Conservation (phyloP, 441 rosid genomes). For the Populus hybrid region DNA sequence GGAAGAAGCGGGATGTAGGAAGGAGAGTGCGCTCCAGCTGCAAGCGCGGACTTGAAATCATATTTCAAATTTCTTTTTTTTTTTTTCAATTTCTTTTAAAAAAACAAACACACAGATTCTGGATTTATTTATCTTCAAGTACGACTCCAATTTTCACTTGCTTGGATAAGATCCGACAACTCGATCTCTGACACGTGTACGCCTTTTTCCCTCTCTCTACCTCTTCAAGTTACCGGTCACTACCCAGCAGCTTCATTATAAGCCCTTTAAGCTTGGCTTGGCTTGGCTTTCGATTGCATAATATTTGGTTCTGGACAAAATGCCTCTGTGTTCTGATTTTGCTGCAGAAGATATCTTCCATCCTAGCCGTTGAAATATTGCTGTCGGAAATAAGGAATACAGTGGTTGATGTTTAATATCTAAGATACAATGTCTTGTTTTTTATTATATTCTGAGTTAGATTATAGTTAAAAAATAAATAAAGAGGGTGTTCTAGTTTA, state of each 20-base stretch:
- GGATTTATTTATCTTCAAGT: not conserved
- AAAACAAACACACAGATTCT: not conserved
- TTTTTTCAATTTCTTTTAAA: not conserved
- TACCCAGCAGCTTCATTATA: too few species aligned
- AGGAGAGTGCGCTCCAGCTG: constrained; percentile 44
- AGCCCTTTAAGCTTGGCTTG: constrained; percentile 3
- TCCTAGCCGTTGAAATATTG: constrained; percentile 14
- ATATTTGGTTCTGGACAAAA: not conserved
- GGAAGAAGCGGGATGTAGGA: constrained; percentile 20
- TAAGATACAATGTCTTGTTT: not conserved
- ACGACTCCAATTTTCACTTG: constrained; percentile 5
- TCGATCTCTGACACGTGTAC: constrained; percentile 42
- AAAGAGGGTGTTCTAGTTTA: too few species aligned
- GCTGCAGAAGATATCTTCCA: not conserved
- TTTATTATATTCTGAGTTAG: not conserved
- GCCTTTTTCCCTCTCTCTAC: not conserved
- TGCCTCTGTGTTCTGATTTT: not conserved
- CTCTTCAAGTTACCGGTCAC: constrained; percentile 16
- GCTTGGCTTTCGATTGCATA: not conserved
- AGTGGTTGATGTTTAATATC: not conserved
- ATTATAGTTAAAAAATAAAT: too few species aligned
- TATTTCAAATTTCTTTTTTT: constrained; percentile 21
- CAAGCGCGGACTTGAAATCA: constrained; percentile 36
- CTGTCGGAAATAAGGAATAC: constrained; percentile 10
- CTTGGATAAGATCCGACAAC: constrained; percentile 43